These are phyloP conservation scores for Gentiana straminea DNA, from an alignment of 257 asterid species.

Conservation along the genomic window DNA sequence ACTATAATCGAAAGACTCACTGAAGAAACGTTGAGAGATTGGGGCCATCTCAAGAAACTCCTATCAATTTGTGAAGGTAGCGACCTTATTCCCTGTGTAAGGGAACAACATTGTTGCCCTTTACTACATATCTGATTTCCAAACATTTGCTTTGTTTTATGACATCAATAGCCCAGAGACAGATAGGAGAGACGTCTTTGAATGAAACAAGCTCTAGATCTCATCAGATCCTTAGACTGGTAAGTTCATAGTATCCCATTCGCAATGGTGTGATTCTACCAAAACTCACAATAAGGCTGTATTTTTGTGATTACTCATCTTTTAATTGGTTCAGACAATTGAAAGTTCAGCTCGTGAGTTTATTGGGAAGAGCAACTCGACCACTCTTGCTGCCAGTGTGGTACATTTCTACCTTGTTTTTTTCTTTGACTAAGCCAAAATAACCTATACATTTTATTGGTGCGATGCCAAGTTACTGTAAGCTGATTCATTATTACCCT, in stretches of 20 bases:
- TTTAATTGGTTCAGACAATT: constrained; percentile 52
- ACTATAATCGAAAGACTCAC: constrained; percentile 87
- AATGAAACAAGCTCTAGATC: constrained; percentile 97
- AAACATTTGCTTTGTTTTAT: constrained; percentile 8
- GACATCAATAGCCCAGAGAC: constrained; percentile 62
- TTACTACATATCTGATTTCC: neutral
- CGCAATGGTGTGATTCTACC: neutral
- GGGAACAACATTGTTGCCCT: neutral
- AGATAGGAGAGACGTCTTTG: constrained; percentile 85
- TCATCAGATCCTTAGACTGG: constrained; percentile 98
- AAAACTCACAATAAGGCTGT: neutral
- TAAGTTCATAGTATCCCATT: constrained; percentile 17
- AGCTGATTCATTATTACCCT: constrained; percentile 18
- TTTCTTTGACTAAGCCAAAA: neutral
- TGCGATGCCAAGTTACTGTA: too few relatives aligned
- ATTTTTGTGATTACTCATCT: neutral
- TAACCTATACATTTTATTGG: neutral
- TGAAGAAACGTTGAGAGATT: constrained; percentile 92
- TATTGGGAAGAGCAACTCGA: constrained; percentile 86
- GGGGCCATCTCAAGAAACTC: constrained; percentile 86
- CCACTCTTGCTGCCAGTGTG: constrained; percentile 98
- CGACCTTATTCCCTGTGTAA: constrained; percentile 2
- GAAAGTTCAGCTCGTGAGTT: constrained; percentile 99
- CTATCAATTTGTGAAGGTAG: constrained; percentile 85
- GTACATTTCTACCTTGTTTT: constrained; percentile 30